phyloP scores from a whole-genome alignment of 1,139 yeast genomes.

The Saccharomyces uvarum region DNA sequence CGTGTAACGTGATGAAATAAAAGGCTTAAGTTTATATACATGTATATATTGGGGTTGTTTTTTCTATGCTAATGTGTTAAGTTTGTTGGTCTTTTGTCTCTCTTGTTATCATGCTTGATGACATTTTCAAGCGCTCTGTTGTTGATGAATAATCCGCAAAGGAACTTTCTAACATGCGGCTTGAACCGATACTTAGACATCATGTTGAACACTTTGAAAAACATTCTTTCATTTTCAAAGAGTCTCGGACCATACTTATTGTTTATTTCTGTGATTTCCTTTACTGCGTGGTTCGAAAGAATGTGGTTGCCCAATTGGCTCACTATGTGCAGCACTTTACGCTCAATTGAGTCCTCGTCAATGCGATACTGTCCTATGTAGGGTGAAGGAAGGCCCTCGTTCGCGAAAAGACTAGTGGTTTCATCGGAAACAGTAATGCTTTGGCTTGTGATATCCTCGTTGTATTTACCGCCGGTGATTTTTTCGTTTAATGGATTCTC shows the following conservation, averaged over 20 bases:
- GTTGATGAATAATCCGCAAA: conserved; percentile 61
- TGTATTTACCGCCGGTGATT: conserved; percentile 8
- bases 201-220: conserved; percentile 51
- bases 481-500: conserved; percentile 18
- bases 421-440: conserved; percentile 10
- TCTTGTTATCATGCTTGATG: conserved; percentile 38
- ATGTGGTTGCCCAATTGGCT: conserved; percentile 60
- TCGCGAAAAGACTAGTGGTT: conserved; percentile 10
- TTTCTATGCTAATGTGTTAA: background rate
- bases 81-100: conserved; percentile 2
- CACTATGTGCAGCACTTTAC: conserved; percentile 47
- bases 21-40: background rate
- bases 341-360: conserved; percentile 10
- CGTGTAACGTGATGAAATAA: background rate
- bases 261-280: conserved; percentile 52
- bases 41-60: background rate
- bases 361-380: background rate
- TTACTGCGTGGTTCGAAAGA: conserved; percentile 55
- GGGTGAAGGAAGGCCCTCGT: background rate
- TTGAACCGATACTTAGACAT: conserved; percentile 64
- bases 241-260: conserved; percentile 41
- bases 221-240: conserved; percentile 52
- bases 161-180: conserved; percentile 53
- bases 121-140: conserved; percentile 49
- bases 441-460: conserved; percentile 12